Percentiles rank a stretch among this genome's conserved stretches.
Conservation (phyloP, 345 rosid species). For the Syzygium aqueum region DNA sequence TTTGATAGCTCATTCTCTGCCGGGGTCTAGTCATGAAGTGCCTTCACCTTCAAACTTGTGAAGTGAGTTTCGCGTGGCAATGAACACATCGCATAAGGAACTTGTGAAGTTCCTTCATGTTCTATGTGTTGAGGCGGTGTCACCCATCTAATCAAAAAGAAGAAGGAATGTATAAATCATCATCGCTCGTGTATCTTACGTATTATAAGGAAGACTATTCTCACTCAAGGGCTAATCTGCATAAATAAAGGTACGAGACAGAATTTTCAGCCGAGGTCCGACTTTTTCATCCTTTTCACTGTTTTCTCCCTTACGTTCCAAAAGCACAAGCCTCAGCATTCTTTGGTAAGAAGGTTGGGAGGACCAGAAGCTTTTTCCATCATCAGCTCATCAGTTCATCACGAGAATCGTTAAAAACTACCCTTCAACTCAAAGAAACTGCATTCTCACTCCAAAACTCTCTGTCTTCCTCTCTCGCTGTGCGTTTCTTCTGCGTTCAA, state of each 20-base stretch:
- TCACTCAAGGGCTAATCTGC: not conserved
- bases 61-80: too few relatives aligned
- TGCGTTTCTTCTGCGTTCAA: slow-evolving; percentile 1
- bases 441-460: not conserved
- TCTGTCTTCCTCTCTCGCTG: not conserved
- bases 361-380: not conserved
- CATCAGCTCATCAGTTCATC: not conserved
- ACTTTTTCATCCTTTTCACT: not conserved
- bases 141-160: too few relatives aligned
- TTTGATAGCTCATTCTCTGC: too few relatives aligned
- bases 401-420: not conserved
- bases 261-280: not conserved
- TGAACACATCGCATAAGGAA: too few relatives aligned
- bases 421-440: not conserved
- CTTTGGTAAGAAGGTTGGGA: not conserved
- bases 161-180: too few relatives aligned
- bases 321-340: not conserved
- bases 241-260: not conserved
- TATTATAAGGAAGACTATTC: not conserved
- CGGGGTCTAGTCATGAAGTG: too few relatives aligned
- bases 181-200: too few relatives aligned
- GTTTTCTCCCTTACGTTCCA: not conserved
- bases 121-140: too few relatives aligned
- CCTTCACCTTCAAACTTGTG: too few relatives aligned
- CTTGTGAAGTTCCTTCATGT: too few relatives aligned